These are phyloP conservation scores for Penicillium sp. DNA, from an alignment of 2,329 filamentous ascomycete genomes.

Conservation along the genomic window DNA sequence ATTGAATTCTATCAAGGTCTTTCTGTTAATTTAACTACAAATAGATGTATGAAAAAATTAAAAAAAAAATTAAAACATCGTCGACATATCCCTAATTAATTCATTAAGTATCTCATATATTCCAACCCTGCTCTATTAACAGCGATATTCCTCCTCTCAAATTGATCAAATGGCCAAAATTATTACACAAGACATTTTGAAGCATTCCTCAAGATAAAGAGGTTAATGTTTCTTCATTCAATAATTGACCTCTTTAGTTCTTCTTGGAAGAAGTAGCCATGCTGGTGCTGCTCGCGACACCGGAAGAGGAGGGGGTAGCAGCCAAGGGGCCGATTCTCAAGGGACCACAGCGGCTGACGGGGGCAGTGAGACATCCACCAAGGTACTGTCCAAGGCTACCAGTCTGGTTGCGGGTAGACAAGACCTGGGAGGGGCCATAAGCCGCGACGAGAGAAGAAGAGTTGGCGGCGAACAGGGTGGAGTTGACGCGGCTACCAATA, in stretches of 20 bases:
- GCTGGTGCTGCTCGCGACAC: neutral
- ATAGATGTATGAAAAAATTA: neutral
- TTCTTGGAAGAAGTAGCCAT: neutral
- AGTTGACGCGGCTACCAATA: slow-evolving; percentile 18
- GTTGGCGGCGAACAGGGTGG: slow-evolving; percentile 21
- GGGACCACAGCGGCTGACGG: slow-evolving; percentile 20
- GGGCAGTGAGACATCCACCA: slow-evolving; percentile 22
- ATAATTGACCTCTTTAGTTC: neutral
- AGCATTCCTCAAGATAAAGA: too few species aligned
- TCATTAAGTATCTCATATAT: neutral
- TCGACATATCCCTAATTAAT: neutral
- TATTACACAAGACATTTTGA: neutral
- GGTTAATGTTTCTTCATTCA: neutral
- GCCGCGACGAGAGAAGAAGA: slow-evolving; percentile 23
- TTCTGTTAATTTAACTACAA: neutral
- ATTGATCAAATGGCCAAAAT: neutral
- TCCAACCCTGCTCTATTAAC: neutral
- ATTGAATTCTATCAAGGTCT: too few species aligned
- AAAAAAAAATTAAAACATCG: too few species aligned
- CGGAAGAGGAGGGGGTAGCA: slow-evolving; percentile 18
- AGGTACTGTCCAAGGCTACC: slow-evolving; percentile 27
- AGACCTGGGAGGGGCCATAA: slow-evolving; percentile 23
- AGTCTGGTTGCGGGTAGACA: slow-evolving; percentile 18
- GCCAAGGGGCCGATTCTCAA: slow-evolving; percentile 25
- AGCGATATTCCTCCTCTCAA: neutral